A percentile compares a stretch with the other conserved stretches of the same genome.
These are phyloP conservation scores for Ophiostoma perfectum DNA, from an alignment of 2,329 filamentous ascomycete genomes.

Conservation along the genomic window DNA sequence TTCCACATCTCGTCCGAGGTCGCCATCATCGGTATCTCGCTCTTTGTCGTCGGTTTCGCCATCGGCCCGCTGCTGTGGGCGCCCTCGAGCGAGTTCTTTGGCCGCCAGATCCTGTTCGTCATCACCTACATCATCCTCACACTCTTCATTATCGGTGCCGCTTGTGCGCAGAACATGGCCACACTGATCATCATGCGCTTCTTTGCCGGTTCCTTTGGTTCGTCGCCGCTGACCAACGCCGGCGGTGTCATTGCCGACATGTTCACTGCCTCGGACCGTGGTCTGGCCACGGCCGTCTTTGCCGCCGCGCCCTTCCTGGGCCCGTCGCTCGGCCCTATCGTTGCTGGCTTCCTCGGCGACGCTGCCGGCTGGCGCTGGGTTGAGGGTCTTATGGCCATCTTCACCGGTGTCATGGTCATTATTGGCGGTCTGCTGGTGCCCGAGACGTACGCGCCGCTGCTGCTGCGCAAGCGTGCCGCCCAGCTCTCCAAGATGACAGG, in stretches of 20 bases:
- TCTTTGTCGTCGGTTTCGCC: slow-evolving; percentile 54
- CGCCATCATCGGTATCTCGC: slow-evolving; percentile 56
- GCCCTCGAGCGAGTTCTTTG: slow-evolving; percentile 55
- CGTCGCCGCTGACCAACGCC: slow-evolving; percentile 57
- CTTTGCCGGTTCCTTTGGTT: slow-evolving; percentile 58
- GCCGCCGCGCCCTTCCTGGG: slow-evolving; percentile 62
- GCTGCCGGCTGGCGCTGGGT: slow-evolving; percentile 66
- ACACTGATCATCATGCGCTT: slow-evolving; percentile 59
- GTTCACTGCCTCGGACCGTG: slow-evolving; percentile 48
- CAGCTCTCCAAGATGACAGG: slow-evolving; percentile 49
- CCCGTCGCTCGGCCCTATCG: slow-evolving; percentile 58
- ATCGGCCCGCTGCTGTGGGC: slow-evolving; percentile 55
- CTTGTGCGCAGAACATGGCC: slow-evolving; percentile 52
- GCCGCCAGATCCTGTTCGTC: slow-evolving; percentile 54
- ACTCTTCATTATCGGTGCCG: slow-evolving; percentile 56
- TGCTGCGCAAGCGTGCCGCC: slow-evolving; percentile 50
- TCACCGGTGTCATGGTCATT: slow-evolving; percentile 58
- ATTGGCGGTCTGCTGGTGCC: slow-evolving; percentile 47
- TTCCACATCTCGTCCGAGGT: slow-evolving; percentile 50
- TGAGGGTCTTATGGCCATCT: slow-evolving; percentile 58
- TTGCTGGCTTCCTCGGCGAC: slow-evolving; percentile 61
- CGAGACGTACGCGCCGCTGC: slow-evolving; percentile 56
- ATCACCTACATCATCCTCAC: slow-evolving; percentile 52
- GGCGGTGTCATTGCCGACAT: slow-evolving; percentile 60
- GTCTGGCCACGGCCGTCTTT: slow-evolving; percentile 58